These are phyloP conservation scores for Cutaneotrichosporon arboriforme DNA, from an alignment of 1,284 basidiomycete genomes.

Conservation along the genomic window DNA sequence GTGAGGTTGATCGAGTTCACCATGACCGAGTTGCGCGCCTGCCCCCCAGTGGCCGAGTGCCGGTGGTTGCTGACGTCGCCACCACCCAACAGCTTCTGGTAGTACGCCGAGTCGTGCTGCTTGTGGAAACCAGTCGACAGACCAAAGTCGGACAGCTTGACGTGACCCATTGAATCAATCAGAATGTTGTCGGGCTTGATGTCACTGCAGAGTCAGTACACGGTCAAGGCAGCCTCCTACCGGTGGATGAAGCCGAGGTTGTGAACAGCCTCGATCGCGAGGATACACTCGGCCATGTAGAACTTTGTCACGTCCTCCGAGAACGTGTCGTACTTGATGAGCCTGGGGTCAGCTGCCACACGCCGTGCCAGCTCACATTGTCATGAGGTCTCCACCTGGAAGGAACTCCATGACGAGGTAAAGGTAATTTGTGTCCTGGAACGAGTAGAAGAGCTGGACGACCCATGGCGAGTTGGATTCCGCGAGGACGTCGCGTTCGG, in stretches of 20 bases:
- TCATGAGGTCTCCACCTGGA: slow-evolving; percentile 95
- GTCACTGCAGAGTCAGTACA: slow-evolving; percentile 56
- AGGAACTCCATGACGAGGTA: slow-evolving; percentile 99
- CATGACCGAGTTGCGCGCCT: slow-evolving; percentile 81
- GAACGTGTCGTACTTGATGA: slow-evolving; percentile 99
- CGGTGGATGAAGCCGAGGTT: slow-evolving; percentile 98
- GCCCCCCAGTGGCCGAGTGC: slow-evolving; percentile 21
- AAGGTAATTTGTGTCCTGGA: slow-evolving; percentile 91
- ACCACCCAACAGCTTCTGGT: slow-evolving; percentile 81
- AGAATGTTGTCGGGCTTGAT: slow-evolving; percentile 98
- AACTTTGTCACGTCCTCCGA: slow-evolving; percentile 97
- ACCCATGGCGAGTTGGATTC: slow-evolving; percentile 98
- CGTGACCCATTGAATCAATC: slow-evolving; percentile 86
- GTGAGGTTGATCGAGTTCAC: slow-evolving; percentile 92
- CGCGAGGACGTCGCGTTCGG: slow-evolving; percentile 95
- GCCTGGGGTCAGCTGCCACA: slow-evolving; percentile 56
- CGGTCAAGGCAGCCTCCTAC: slow-evolving; percentile 54
- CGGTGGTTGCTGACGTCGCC: slow-evolving; percentile 35
- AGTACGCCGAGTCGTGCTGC: slow-evolving; percentile 88
- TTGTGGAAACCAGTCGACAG: slow-evolving; percentile 93
- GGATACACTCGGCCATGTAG: slow-evolving; percentile 97
- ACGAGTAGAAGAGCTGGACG: slow-evolving; percentile 97
- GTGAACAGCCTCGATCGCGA: slow-evolving; percentile 97
- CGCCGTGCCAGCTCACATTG: slow-evolving; percentile 38
- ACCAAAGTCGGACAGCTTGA: slow-evolving; percentile 95